phyloP scores from a whole-genome alignment of 2,329 filamentous ascomycete species.

The Helminthosporium solani region DNA sequence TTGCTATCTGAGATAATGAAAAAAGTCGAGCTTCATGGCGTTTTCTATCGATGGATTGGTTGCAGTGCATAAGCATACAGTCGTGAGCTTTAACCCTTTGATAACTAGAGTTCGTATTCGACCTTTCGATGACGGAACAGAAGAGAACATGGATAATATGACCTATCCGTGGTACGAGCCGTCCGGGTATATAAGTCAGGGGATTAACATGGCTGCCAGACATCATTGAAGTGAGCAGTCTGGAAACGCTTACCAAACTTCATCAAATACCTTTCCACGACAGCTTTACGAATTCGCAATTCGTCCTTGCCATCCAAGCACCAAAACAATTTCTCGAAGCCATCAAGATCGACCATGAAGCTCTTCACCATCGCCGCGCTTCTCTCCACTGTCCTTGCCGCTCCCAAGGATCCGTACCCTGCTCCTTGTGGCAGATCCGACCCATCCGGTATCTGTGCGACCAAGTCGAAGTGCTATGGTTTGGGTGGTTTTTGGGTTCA shows the following conservation, averaged over 20 bases:
- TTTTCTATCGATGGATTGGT: not conserved
- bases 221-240: not conserved
- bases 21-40: not conserved
- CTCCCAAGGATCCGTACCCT: conserved; percentile 27
- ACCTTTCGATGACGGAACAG: not conserved
- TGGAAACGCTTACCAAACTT: not conserved
- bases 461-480: conserved; percentile 23
- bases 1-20: not conserved
- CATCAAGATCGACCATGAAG: conserved; percentile 13
- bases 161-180: not conserved
- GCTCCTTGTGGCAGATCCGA: conserved; percentile 30
- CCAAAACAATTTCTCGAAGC: not conserved
- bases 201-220: not conserved
- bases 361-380: conserved; percentile 14
- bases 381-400: conserved; percentile 18
- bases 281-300: not conserved
- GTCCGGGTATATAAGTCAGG: conserved; percentile 2
- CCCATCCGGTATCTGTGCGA: conserved; percentile 31
- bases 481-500: conserved; percentile 34
- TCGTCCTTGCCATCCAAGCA: no score
- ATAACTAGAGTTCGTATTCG: conserved; percentile 1
- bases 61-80: not conserved
- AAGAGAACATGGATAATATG: not conserved
- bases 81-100: not conserved
- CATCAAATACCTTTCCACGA: not conserved